Base-by-base conservation (phyloP, 2,329 filamentous ascomycete species). In the Alternaria sp. region DNA sequence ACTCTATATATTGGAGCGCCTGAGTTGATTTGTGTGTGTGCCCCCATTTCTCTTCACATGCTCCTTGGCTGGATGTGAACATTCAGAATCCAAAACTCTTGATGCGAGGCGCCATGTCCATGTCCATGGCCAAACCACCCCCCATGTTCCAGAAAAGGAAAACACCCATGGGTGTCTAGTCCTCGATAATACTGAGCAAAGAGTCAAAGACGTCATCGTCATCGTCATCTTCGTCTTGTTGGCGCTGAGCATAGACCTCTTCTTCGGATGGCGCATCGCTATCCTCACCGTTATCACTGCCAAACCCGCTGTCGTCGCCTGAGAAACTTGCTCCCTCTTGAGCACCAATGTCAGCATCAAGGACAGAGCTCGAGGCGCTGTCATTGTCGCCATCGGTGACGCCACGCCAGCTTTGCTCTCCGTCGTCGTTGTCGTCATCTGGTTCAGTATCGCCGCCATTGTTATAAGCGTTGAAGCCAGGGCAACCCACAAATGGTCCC, bases 271-370 rank as follows among this genome's bases (percentile, higher is more conserved):
- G 53, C 23, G 31, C 60, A 24, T 63, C 56, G 21, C 51, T 61
- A 6, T 68, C 66, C 52, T 65, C 65, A 5, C 63, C 74, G 34
- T 70, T 67, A 8, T 75, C 72, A 11, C 64, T 67, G 1, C 61
- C 75, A 52, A 75, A 74, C 1, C 65, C 68, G 39, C 72, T 72
- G 28, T 80, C 78, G n/a, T 76, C 72, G 0, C 67, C 76, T 0
- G 69, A 75, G 36, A 74, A 75, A 46, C 67, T 72, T 3, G 56
- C 67, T 31, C 51, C 61, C 21, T 77, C 77, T 55, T 79, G 74
- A 10, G 65, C 66, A 23, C 61, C 71, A 14, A 46, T 59, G 4
- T 54, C 63, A 7, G 61, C 61, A 31, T 66, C 61, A 7, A 58
- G 63, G 3, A 58, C 60, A 4, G 65, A 66, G 48, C 70, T 62